Conservation (phyloP, 2,329 filamentous ascomycete genomes). For the Arthrobotrys iridis region DNA sequence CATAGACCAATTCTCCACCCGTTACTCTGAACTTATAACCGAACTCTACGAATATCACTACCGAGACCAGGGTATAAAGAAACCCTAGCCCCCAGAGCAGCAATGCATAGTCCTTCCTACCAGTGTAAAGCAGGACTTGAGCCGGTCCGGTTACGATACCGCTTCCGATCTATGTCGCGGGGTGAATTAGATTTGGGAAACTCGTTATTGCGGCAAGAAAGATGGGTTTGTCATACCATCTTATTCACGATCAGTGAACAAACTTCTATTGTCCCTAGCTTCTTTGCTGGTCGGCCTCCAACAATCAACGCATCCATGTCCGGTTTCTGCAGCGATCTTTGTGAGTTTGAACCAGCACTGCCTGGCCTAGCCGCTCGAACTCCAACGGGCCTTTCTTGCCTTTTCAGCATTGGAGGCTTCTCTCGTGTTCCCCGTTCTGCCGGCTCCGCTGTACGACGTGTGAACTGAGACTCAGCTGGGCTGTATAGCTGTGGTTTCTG, state of each 20-base stretch:
- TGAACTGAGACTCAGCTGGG: slow-evolving; percentile 28
- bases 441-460: not conserved
- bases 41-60: slow-evolving; percentile 65
- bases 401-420: slow-evolving; percentile 22
- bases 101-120: slow-evolving; percentile 32
- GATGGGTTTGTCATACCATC: slow-evolving; percentile 14
- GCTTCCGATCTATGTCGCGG: slow-evolving; percentile 21
- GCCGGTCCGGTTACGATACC: slow-evolving; percentile 43
- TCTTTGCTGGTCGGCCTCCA: slow-evolving; percentile 29
- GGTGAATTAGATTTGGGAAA: not conserved
- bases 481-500: not conserved
- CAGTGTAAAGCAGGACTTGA: slow-evolving; percentile 33
- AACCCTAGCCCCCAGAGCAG: slow-evolving; percentile 37
- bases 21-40: slow-evolving; percentile 64
- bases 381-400: slow-evolving; percentile 23
- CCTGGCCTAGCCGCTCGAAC: slow-evolving; percentile 10
- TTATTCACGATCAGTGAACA: slow-evolving; percentile 40
- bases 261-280: slow-evolving; percentile 44
- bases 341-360: slow-evolving; percentile 15
- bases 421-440: slow-evolving; percentile 12
- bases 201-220: not conserved
- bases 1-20: slow-evolving; percentile 64
- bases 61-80: slow-evolving; percentile 39
- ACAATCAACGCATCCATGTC: slow-evolving; percentile 37
- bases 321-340: slow-evolving; percentile 20